Evolutionary conservation across 345 rosid species (phyloP).

Genomic region (Hibiscus tridactylites): DNA sequence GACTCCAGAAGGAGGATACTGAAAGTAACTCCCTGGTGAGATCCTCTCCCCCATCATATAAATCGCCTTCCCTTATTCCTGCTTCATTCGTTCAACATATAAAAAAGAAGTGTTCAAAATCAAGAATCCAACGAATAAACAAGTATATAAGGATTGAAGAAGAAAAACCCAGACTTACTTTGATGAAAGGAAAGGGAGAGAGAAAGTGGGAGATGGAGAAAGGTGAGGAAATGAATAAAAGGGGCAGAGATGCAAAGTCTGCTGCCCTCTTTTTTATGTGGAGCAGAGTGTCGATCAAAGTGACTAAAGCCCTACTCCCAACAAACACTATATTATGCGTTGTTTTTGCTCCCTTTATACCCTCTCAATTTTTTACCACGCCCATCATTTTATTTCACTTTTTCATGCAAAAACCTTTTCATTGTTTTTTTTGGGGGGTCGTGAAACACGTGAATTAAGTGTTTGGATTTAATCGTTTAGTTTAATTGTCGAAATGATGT

Average conservation of each 20-base stretch:
- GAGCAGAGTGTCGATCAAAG: constrained; percentile 10
- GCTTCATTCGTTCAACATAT: not conserved
- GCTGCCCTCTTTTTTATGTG: constrained; percentile 13
- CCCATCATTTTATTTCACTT: no score
- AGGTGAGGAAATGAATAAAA: no score
- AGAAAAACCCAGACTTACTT: not conserved
- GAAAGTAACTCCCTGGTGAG: constrained; percentile 76
- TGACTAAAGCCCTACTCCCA: constrained; percentile 30
- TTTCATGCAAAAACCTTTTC: no score
- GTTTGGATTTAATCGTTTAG: no score
- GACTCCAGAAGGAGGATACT: constrained; percentile 67
- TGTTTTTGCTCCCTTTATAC: not conserved
- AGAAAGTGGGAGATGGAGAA: no score
- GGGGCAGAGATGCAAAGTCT: constrained; percentile 14
- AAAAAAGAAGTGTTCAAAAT: constrained; percentile 4
- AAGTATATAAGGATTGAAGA: not conserved
- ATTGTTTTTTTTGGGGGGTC: no score
- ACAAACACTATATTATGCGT: not conserved
- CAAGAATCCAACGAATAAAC: constrained; percentile 5
- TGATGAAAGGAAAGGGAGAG: not conserved
- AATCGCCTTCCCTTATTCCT: not conserved
- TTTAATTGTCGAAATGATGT: no score
- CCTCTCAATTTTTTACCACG: no score
- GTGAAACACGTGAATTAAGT: no score
- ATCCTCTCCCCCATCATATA: constrained; percentile 79